Evolutionary conservation across 768 basidiomycete species (phyloP).

Genomic region (Udeniomyces megalosporus): DNA sequence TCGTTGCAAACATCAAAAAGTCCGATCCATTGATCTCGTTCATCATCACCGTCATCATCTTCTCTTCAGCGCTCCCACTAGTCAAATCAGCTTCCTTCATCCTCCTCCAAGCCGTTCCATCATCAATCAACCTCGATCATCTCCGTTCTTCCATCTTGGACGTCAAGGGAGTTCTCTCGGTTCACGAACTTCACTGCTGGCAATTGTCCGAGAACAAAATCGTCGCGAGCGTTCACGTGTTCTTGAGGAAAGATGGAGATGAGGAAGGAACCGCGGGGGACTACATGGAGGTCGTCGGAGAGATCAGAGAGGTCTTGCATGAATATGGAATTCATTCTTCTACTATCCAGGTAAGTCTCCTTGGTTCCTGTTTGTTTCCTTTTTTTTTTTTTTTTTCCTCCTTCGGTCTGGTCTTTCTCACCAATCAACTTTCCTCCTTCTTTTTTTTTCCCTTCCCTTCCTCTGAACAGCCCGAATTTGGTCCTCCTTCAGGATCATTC

Average conservation of each 20-base stretch:
- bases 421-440: too few relatives aligned
- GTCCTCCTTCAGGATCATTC: background rate
- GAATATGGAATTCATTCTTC: constrained; percentile 79
- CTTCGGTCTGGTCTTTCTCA: too few relatives aligned
- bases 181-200: constrained; percentile 89
- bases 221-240: constrained; percentile 89
- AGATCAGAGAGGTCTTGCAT: constrained; percentile 72
- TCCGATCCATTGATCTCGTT: constrained; percentile 87
- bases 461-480: too few relatives aligned
- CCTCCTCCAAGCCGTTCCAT: constrained; percentile 81
- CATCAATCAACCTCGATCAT: constrained; percentile 73
- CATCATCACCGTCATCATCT: constrained; percentile 88
- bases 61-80: constrained; percentile 82
- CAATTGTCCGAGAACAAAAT: constrained; percentile 88
- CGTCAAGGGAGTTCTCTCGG: constrained; percentile 68
- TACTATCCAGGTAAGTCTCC: constrained; percentile 5
- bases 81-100: constrained; percentile 79
- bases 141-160: constrained; percentile 63
- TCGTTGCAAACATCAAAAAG: too few relatives aligned
- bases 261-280: constrained; percentile 31
- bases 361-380: too few relatives aligned
- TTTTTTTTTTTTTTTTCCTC: background rate
- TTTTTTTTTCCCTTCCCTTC: too few relatives aligned
- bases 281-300: constrained; percentile 76
- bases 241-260: constrained; percentile 44